phyloP scores from a whole-genome alignment of 805 yeast genomes.

The Sungouiella blattae region DNA sequence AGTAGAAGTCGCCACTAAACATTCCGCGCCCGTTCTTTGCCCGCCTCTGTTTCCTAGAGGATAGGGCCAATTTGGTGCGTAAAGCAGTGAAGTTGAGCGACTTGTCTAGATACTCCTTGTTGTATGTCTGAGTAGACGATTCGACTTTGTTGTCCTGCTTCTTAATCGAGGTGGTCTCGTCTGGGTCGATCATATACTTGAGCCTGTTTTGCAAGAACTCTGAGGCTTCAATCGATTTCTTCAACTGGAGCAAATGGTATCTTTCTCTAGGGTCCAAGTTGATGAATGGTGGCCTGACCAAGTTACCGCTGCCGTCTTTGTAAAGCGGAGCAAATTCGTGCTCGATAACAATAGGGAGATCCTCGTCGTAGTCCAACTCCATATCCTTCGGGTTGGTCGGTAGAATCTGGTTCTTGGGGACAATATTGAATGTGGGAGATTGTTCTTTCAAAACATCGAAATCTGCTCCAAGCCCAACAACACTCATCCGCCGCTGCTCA shows the following conservation, averaged over 20 bases:
- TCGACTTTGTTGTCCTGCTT: slow-evolving; percentile 29
- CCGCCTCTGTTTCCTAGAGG: slow-evolving; percentile 8
- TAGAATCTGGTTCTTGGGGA: slow-evolving; percentile 13
- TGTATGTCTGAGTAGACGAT: slow-evolving; percentile 40
- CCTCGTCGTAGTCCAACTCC: slow-evolving; percentile 4
- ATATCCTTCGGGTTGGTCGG: slow-evolving; percentile 11
- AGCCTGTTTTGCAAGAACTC: slow-evolving; percentile 29
- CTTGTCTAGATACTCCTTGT: slow-evolving; percentile 24
- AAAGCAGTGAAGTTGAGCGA: slow-evolving; percentile 24
- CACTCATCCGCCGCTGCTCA: neutral
- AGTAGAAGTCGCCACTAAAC: slow-evolving; percentile 35
- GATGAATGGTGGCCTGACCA: slow-evolving; percentile 43
- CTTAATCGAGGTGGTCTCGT: slow-evolving; percentile 28
- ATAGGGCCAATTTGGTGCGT: slow-evolving; percentile 14
- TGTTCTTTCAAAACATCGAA: slow-evolving; percentile 9
- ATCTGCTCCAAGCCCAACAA: neutral
- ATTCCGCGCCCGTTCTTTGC: slow-evolving; percentile 21
- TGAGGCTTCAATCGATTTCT: slow-evolving; percentile 35
- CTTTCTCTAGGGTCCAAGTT: slow-evolving; percentile 42
- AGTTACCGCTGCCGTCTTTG: slow-evolving; percentile 34
- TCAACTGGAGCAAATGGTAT: slow-evolving; percentile 38
- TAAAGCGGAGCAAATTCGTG: slow-evolving; percentile 33
- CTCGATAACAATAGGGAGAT: slow-evolving; percentile 20
- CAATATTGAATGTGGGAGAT: slow-evolving; percentile 14
- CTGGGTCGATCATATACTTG: slow-evolving; percentile 40